Conservation (phyloP, 1,139 yeast species). For the Spencermartinsiella ligniputridi region DNA sequence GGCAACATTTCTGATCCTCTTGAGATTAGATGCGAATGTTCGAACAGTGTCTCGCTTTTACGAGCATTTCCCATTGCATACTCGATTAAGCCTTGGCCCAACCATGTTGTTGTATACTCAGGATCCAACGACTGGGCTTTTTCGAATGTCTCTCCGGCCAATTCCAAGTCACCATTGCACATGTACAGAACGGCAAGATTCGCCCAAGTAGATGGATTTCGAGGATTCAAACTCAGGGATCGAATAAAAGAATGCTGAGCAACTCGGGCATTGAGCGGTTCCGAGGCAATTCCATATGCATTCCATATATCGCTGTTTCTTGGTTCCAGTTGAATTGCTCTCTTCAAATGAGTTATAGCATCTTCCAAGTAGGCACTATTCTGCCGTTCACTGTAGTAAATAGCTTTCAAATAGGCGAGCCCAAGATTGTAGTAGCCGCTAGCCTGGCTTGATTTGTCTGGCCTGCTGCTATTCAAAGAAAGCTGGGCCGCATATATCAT, state of each 20-base stretch:
- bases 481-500: constrained; percentile 24
- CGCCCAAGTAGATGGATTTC: constrained; percentile 70
- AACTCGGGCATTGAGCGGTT: constrained; percentile 58
- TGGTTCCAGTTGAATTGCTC: constrained; percentile 66
- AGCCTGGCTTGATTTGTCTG: constrained; percentile 37
- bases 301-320: constrained; percentile 74
- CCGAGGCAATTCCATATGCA: constrained; percentile 69
- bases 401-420: constrained; percentile 53
- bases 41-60: constrained; percentile 54
- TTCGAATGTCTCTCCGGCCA: constrained; percentile 69
- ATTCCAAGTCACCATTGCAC: constrained; percentile 58
- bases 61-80: constrained; percentile 52
- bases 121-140: constrained; percentile 84
- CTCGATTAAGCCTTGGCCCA: constrained; percentile 74
- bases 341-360: constrained; percentile 56
- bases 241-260: constrained; percentile 92
- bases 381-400: constrained; percentile 33
- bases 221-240: constrained; percentile 65
- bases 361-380: constrained; percentile 36
- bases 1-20: constrained; percentile 70
- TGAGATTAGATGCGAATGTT: constrained; percentile 74
- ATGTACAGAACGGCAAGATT: constrained; percentile 77
- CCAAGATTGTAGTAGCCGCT: constrained; percentile 69
- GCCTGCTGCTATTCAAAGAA: constrained; percentile 33
- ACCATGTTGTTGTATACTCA: constrained; percentile 72